These are phyloP conservation scores for Galerina sulciceps DNA, from an alignment of 768 basidiomycete genomes.

Conservation along the genomic window DNA sequence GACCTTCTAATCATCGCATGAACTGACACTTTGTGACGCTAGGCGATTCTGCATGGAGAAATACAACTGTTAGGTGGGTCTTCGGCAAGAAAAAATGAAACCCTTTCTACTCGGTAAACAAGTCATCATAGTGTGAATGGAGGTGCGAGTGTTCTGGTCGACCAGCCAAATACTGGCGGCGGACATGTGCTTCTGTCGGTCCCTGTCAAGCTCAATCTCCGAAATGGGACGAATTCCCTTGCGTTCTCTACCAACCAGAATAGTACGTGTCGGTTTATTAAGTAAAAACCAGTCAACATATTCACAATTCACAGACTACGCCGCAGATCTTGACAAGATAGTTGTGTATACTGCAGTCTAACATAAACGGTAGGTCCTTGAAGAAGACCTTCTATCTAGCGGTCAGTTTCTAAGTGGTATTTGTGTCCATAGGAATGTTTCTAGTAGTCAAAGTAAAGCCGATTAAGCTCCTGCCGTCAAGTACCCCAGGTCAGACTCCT, in stretches of 20 bases:
- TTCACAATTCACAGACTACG: slow-evolving; percentile 45
- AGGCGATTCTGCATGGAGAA: slow-evolving; percentile 62
- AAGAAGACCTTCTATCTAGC: not conserved
- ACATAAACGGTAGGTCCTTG: slow-evolving; percentile 3
- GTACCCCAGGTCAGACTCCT: too few relatives aligned
- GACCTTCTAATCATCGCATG: not conserved
- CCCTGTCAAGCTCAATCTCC: slow-evolving; percentile 55
- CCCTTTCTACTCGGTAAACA: not conserved
- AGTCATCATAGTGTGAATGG: slow-evolving; percentile 54
- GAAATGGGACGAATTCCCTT: slow-evolving; percentile 55
- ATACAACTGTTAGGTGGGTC: slow-evolving; percentile 58
- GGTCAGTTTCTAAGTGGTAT: not conserved
- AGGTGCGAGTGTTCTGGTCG: slow-evolving; percentile 52
- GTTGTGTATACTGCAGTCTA: slow-evolving; percentile 54
- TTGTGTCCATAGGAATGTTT: too few relatives aligned
- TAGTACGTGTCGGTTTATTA: slow-evolving; percentile 38
- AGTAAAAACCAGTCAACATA: not conserved
- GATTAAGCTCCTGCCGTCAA: too few relatives aligned
- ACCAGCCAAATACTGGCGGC: slow-evolving; percentile 63
- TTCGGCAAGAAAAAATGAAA: not conserved
- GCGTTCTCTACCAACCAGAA: slow-evolving; percentile 52
- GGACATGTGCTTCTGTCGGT: slow-evolving; percentile 57
- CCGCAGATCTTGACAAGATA: slow-evolving; percentile 64
- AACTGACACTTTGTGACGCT: not conserved
- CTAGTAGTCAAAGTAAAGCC: too few relatives aligned